Evolutionary conservation across 2,329 filamentous ascomycete genomes (phyloP), one percentile per base, ranked within the genome.

Genomic region (Purpureocillium takamizusanense): DNA sequence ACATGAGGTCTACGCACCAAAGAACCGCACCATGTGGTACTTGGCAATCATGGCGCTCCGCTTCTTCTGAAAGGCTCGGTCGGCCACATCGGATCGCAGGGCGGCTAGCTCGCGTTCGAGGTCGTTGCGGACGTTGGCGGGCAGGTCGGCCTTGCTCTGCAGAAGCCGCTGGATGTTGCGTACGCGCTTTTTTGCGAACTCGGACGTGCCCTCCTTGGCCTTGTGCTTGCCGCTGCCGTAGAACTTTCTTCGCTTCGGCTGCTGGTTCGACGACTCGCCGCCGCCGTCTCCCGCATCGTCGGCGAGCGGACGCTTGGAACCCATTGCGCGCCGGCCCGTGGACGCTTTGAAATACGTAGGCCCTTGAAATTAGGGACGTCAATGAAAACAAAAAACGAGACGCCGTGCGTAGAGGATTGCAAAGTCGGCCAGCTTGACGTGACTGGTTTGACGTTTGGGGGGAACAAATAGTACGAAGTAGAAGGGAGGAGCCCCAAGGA

Each of bases 1-100:
- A n/a, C n/a, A n/a, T n/a, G 7, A 13, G 14, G 31, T 12, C 5
- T 3, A 46, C 47, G 10, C 67, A 84, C 85, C 86, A 60, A 90
- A 90, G 56, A 92, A 92, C 21, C 86, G 70, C 36, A 90, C 77
- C 75, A 86, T 89, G 57, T 90, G 85, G 51, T 88, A 92, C 57
- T 81, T 83, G 36, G 69, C 69, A 45, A 89, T 87, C 75, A 89
- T 86, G 42, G 77, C 70, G 49, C 71, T 72, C 47, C 77, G 72
- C 53, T 70, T 71, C 61, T 78, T 80, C 50, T 78, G 76, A 42
- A 71, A 69, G 42, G 74, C 65, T 35, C 73, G 69, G 45, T 74
- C 69, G 4, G 61, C 67, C 42, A 89, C 66, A 51, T 84, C 81
- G 46, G 75, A 67, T 57, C 77, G 71, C 51, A 80, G 81, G 4